Evolutionary conservation across 2,329 filamentous ascomycete genomes (phyloP), one percentile per base, ranked within the genome.

Genomic region (Aspergillus pseudotamarii): DNA sequence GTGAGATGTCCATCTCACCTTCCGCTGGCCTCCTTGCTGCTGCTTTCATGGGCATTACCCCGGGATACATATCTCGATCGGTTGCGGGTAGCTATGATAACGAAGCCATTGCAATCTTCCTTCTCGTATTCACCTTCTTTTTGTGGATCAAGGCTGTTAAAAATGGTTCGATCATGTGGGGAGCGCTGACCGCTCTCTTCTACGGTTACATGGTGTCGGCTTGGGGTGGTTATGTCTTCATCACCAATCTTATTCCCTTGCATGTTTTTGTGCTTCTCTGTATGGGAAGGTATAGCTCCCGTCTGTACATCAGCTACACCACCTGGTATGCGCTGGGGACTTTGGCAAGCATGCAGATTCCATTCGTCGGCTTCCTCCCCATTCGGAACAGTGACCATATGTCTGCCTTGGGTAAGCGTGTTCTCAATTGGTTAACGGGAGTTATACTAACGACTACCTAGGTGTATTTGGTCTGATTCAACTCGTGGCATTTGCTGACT

Each of bases 141-240:
- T 88, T 99, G 59, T 99, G 95, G 95, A 97, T 99, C 82, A 98
- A 98, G 86, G 93, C 95, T 23, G 86, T 99, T 71, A 99, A 99
- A 85, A 87, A 93, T 63, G 95, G 95, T 30, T 98, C 95, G 57
- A 93, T 96, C 78, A 91, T 97, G 80, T 99, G 94, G 94, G 94
- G 93, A 71, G 94, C 92, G 43, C 84, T 97, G 66, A 95, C 94
- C 72, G 95, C 95, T 50, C 85, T 99, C 60, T 98, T 96, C 82
- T 99, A 99, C 81, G 95, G 95, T 75, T 99, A 99, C 88, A 99
- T 99, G 95, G 95, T 99, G 68, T 95, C 94, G 56, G 96, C 96
- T 21, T 99, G 95, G 95, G 95, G 95, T 85, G 95, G 95, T 76
- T 99, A 99, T 79, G 95, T 97, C 74, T 99, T 99, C 87, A 99